phyloP scores from a whole-genome alignment of 75 land plant species.

The Azolla pinnata region DNA sequence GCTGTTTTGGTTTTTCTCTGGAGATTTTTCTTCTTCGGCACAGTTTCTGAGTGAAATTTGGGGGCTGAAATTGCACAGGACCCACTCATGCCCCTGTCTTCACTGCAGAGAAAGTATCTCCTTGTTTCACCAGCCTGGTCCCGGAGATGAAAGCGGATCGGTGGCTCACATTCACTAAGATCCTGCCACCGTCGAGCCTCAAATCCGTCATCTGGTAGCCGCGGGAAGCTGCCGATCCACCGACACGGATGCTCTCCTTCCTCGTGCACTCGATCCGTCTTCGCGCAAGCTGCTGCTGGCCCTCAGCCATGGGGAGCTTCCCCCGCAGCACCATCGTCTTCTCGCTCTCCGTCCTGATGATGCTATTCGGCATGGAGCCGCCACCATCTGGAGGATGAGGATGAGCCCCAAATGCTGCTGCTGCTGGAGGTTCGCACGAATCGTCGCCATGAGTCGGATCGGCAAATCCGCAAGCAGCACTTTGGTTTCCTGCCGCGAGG shows the following conservation, averaged over 20 bases:
- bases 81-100: constrained; percentile 3
- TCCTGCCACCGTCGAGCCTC: constrained; percentile 16
- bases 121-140: neutral
- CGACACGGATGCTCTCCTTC: constrained; percentile 5
- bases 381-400: too few relatives aligned
- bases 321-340: neutral
- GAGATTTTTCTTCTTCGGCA: too few relatives aligned
- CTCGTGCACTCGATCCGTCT: neutral
- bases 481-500: too few relatives aligned
- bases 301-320: constrained; percentile 4
- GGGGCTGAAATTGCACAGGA: too few relatives aligned
- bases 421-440: too few relatives aligned
- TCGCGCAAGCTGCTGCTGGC: neutral
- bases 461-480: too few relatives aligned
- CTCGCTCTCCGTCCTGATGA: neutral
- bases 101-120: constrained; percentile 4
- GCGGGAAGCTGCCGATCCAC: neutral
- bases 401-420: too few relatives aligned
- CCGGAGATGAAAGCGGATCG: constrained; percentile 9
- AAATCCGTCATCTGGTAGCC: constrained; percentile 22
- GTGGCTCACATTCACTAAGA: constrained; percentile 31
- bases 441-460: too few relatives aligned
- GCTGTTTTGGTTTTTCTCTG: too few relatives aligned
- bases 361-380: too few relatives aligned
- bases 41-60: too few relatives aligned